phyloP scores from a whole-genome alignment of 2,329 filamentous ascomycete genomes.

The Colletotrichum neosansevieriae region DNA sequence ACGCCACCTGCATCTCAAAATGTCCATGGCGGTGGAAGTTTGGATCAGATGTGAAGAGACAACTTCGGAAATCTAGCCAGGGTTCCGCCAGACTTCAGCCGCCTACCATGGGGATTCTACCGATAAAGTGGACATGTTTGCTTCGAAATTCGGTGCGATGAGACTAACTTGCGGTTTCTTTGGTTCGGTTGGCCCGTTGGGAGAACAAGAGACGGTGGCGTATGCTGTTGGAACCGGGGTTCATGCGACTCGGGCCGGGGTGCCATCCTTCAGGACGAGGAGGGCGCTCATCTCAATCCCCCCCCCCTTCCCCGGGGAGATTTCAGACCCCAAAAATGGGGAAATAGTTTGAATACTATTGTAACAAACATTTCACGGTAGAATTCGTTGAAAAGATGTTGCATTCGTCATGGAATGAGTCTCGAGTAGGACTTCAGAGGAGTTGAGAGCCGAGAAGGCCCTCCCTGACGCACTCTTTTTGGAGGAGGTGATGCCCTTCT shows the following conservation, averaged over 20 bases:
- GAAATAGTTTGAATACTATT: neutral
- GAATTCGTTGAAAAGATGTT: neutral
- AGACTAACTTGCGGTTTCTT: neutral
- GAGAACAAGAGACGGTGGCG: neutral
- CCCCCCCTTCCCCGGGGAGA: neutral
- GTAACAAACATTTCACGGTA: neutral
- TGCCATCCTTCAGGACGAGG: neutral
- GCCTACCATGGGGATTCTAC: neutral
- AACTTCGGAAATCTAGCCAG: neutral
- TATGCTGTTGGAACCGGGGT: conserved; percentile 19
- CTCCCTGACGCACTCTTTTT: neutral
- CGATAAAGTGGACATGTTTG: conserved; percentile 4
- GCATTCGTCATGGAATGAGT: neutral
- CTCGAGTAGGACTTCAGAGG: neutral
- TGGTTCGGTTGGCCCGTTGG: neutral
- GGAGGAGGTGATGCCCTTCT: neutral
- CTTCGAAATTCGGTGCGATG: conserved; percentile 9
- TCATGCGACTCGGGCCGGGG: neutral
- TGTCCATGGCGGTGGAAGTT: neutral
- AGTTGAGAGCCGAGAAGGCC: neutral
- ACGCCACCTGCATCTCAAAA: neutral
- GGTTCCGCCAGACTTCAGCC: neutral
- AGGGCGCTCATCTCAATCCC: conserved; percentile 1
- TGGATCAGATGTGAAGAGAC: too few relatives aligned
- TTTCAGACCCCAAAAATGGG: neutral